Conservation (phyloP, 1,284 basidiomycete genomes). For the Irpex sp. region DNA sequence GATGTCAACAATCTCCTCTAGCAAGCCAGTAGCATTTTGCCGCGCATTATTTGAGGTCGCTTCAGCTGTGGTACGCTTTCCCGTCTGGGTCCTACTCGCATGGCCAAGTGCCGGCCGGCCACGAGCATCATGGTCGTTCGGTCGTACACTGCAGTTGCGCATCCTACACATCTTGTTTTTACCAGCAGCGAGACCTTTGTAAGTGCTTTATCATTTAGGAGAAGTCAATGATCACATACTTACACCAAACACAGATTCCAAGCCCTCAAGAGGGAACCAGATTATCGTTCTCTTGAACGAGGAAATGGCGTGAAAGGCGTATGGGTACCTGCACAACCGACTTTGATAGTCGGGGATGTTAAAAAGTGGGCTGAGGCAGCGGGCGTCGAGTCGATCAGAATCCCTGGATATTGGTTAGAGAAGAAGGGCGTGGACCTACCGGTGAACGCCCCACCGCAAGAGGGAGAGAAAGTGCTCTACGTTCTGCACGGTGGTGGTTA, state of each 20-base stretch:
- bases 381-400: conserved; percentile 36
- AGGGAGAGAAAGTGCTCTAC: conserved; percentile 50
- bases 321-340: conserved; percentile 45
- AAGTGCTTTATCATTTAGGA: neutral
- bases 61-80: conserved; percentile 2
- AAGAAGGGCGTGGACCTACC: conserved; percentile 33
- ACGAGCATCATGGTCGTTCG: neutral
- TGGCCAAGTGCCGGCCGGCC: neutral
- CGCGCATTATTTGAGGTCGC: neutral
- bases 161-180: neutral
- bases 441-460: conserved; percentile 30
- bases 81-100: conserved; percentile 1
- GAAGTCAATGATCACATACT: neutral
- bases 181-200: neutral
- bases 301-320: conserved; percentile 21
- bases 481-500: conserved; percentile 52
- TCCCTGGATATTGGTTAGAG: conserved; percentile 58
- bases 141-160: neutral
- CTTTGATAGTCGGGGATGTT: conserved; percentile 44
- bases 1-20: too few species aligned
- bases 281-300: neutral
- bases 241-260: neutral
- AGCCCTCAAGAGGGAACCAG: neutral
- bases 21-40: too few species aligned
- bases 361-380: conserved; percentile 37